Conservation (phyloP, 768 basidiomycete genomes). For the Amylocystis lapponica region DNA sequence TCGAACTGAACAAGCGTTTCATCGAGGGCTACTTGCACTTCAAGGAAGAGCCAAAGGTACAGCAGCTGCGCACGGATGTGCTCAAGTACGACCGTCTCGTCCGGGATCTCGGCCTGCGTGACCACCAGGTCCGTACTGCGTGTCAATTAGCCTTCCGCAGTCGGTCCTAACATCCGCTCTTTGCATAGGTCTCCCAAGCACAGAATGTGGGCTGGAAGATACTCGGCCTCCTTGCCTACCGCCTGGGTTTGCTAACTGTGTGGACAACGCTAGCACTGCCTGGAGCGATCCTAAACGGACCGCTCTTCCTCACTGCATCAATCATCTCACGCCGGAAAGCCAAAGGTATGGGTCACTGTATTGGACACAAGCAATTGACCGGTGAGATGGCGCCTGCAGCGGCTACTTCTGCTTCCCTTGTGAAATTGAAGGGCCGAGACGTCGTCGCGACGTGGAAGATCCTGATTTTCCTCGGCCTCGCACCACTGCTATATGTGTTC, state of each 20-base stretch:
- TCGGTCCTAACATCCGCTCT: neutral
- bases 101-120: conserved; percentile 84
- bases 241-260: conserved; percentile 64
- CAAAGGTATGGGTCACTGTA: conserved; percentile 47
- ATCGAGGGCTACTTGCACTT: conserved; percentile 90
- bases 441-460: conserved; percentile 99
- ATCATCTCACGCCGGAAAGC: conserved; percentile 83
- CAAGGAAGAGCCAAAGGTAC: conserved; percentile 86
- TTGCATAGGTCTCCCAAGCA: conserved; percentile 72
- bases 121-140: conserved; percentile 65
- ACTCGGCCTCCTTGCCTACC: conserved; percentile 78
- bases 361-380: neutral
- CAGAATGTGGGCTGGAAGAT: conserved; percentile 85
- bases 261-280: conserved; percentile 88
- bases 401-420: conserved; percentile 90
- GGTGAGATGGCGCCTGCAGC: conserved; percentile 42
- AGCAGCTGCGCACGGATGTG: conserved; percentile 72
- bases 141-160: neutral
- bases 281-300: conserved; percentile 85
- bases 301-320: conserved; percentile 88
- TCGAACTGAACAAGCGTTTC: conserved; percentile 89
- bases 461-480: conserved; percentile 85
- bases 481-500: conserved; percentile 78
- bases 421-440: conserved; percentile 93
- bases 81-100: conserved; percentile 85